A percentile compares a stretch with the other conserved stretches of the same genome.
Evolutionary conservation across 805 yeast species (phyloP).

Genomic region (Kodamaea jinghongensis): DNA sequence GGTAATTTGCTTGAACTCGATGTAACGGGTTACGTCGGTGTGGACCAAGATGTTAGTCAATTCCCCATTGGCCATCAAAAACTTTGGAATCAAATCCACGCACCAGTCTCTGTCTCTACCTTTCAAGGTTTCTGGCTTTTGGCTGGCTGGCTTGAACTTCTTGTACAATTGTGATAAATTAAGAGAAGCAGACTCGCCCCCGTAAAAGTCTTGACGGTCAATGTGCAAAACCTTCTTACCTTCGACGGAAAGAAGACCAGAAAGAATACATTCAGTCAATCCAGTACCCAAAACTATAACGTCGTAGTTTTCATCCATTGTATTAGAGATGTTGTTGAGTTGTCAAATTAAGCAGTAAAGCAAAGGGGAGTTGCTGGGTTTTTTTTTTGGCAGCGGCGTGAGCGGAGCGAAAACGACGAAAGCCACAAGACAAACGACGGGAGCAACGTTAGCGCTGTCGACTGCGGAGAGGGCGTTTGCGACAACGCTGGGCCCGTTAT

Average conservation of each 20-base stretch:
- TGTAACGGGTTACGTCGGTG: constrained; percentile 92
- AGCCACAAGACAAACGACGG: too few species aligned
- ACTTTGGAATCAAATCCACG: constrained; percentile 94
- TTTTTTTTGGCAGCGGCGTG: too few species aligned
- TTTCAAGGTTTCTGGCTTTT: constrained; percentile 61
- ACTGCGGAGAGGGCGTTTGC: too few species aligned
- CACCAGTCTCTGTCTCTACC: constrained; percentile 98
- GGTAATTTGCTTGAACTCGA: constrained; percentile 94
- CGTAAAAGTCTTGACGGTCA: constrained; percentile 94
- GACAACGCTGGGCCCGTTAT: too few species aligned
- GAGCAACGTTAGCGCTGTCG: too few species aligned
- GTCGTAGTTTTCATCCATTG: constrained; percentile 95
- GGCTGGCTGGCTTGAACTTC: constrained; percentile 79
- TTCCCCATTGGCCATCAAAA: constrained; percentile 96
- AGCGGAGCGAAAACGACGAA: too few species aligned
- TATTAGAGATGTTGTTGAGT: constrained; percentile 4
- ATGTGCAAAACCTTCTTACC: constrained; percentile 97
- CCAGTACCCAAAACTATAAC: constrained; percentile 94
- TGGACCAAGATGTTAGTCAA: constrained; percentile 92
- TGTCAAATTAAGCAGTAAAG: not conserved
- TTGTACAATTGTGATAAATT: constrained; percentile 66
- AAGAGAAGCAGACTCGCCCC: constrained; percentile 88
- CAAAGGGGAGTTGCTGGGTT: too few species aligned
- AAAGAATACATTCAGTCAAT: constrained; percentile 92
- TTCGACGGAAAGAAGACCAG: constrained; percentile 93